phyloP scores from a whole-genome alignment of 331 rosid genomes.

The Prunus yedoensis region DNA sequence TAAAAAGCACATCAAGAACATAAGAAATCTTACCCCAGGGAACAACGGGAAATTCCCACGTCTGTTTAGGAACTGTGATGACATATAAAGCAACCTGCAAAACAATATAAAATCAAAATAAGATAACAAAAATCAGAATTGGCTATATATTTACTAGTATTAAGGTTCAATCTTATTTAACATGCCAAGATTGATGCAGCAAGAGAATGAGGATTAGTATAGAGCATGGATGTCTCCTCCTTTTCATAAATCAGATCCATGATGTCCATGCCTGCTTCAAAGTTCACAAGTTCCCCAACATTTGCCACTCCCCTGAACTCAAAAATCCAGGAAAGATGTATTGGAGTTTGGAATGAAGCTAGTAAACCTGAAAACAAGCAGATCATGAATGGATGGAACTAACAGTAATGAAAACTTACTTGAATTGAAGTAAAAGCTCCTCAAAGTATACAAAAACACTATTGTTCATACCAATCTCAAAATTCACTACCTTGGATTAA shows the following conservation, averaged over 20 bases:
- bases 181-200: conserved; percentile 83
- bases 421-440: conserved; percentile 66
- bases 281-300: conserved; percentile 69
- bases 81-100: conserved; percentile 72
- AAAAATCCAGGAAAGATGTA: conserved; percentile 15
- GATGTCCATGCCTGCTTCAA: conserved; percentile 74
- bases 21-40: conserved; percentile 71
- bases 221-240: conserved; percentile 56
- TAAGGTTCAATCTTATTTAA: neutral
- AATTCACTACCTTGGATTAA: conserved; percentile 58
- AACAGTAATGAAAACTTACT: conserved; percentile 37
- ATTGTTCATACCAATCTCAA: conserved; percentile 75
- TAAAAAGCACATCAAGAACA: neutral
- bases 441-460: conserved; percentile 59
- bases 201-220: conserved; percentile 51
- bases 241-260: conserved; percentile 88
- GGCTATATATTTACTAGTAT: neutral
- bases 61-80: conserved; percentile 72
- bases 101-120: conserved; percentile 1
- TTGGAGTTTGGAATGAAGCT: neutral
- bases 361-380: conserved; percentile 1
- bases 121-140: neutral
- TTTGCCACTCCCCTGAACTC: conserved; percentile 69
- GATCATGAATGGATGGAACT: conserved; percentile 1
- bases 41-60: conserved; percentile 77